phyloP scores from a whole-genome alignment of 768 basidiomycete genomes.

The Boletus rubropictus region DNA sequence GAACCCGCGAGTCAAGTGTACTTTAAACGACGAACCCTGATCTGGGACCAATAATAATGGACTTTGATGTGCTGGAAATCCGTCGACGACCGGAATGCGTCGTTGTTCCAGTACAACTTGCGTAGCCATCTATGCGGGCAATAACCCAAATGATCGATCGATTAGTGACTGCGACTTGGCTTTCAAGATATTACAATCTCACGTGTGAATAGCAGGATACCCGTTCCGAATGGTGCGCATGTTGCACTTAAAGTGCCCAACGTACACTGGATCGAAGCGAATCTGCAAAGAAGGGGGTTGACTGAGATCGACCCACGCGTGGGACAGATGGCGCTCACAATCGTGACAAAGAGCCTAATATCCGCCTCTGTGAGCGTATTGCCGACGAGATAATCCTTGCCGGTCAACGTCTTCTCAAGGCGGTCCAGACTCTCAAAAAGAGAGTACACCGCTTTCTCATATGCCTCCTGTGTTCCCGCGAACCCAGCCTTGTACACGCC shows the following conservation, averaged over 20 bases:
- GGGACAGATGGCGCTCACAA: slow-evolving; percentile 43
- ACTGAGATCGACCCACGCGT: not conserved
- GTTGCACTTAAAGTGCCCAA: slow-evolving; percentile 94
- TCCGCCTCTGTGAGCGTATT: slow-evolving; percentile 78
- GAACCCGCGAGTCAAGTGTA: not conserved
- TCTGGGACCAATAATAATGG: slow-evolving; percentile 37
- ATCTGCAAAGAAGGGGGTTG: slow-evolving; percentile 38
- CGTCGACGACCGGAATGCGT: slow-evolving; percentile 83
- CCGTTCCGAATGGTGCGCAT: slow-evolving; percentile 77
- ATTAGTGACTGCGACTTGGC: not conserved
- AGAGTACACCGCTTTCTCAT: slow-evolving; percentile 66
- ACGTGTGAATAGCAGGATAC: slow-evolving; percentile 76
- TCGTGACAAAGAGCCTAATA: slow-evolving; percentile 87
- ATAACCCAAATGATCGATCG: not conserved
- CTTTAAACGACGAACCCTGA: slow-evolving; percentile 9
- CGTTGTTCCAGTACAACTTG: slow-evolving; percentile 85
- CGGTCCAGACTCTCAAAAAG: slow-evolving; percentile 79
- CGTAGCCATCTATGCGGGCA: slow-evolving; percentile 59
- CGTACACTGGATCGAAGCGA: slow-evolving; percentile 88
- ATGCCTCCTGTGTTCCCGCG: slow-evolving; percentile 74
- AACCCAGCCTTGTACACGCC: slow-evolving; percentile 91
- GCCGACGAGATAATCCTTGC: slow-evolving; percentile 83
- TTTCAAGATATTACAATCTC: not conserved
- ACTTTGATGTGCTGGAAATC: slow-evolving; percentile 74
- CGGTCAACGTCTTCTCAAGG: slow-evolving; percentile 69